Conservation (phyloP, 371 early-diverging fungal genomes). For the Actinomortierella wolfii region DNA sequence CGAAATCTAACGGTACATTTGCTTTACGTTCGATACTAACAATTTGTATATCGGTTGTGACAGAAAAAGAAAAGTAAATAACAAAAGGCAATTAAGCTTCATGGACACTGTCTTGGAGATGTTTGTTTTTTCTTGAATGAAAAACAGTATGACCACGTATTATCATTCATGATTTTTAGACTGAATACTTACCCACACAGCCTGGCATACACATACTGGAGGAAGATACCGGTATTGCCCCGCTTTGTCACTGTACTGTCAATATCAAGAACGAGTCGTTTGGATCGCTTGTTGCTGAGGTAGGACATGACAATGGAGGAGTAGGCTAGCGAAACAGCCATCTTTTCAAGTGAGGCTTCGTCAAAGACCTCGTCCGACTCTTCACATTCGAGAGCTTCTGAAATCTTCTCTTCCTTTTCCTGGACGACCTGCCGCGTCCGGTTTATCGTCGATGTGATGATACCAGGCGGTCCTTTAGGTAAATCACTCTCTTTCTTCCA, state of each 20-base stretch:
- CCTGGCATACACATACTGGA: conserved; percentile 34
- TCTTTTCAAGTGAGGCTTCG: conserved; percentile 7
- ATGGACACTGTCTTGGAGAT: too few species aligned
- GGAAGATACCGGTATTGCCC: conserved; percentile 34
- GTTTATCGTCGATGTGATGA: conserved; percentile 13
- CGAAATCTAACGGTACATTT: conserved; percentile 19
- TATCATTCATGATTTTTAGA: too few species aligned
- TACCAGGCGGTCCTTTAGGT: background rate
- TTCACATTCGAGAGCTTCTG: too few species aligned
- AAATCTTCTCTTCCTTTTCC: conserved; percentile 20
- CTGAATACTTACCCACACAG: conserved; percentile 36
- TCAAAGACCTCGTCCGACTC: background rate
- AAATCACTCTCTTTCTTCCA: conserved; percentile 1
- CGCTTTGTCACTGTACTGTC: conserved; percentile 22
- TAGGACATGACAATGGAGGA: conserved; percentile 25
- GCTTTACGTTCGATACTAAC: conserved; percentile 69
- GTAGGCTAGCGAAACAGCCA: conserved; percentile 16
- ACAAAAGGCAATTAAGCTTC: too few species aligned
- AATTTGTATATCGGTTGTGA: too few species aligned
- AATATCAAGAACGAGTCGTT: conserved; percentile 16
- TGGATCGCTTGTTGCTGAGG: conserved; percentile 13
- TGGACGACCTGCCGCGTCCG: conserved; percentile 19
- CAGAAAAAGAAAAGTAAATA: background rate
- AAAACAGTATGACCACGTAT: too few species aligned
- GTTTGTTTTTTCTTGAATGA: too few species aligned